Percentiles rank a stretch among this genome's conserved stretches.
phyloP scores from a whole-genome alignment of 169 alveolate species.

The Miamiensis avidus region DNA sequence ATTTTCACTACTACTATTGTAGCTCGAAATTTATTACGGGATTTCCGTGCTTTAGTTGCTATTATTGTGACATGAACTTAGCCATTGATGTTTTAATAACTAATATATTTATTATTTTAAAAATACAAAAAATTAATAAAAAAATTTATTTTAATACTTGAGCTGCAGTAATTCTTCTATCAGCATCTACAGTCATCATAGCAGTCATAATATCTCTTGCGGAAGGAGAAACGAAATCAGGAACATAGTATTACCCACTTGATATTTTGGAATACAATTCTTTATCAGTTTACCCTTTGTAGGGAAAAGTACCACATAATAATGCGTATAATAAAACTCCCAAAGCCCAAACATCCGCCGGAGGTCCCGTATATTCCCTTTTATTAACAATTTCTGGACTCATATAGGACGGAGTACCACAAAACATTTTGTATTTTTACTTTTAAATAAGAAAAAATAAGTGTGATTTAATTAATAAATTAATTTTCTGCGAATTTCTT shows the following conservation, averaged over 20 bases:
- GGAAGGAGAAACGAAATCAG: slow-evolving; percentile 40
- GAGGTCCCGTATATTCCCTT: slow-evolving; percentile 73
- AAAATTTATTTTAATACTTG: slow-evolving; percentile 29
- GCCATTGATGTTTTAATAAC: slow-evolving; percentile 21
- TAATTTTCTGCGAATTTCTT: too few species aligned
- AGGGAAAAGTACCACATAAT: slow-evolving; percentile 80
- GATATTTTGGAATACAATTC: slow-evolving; percentile 67
- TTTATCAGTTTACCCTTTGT: slow-evolving; percentile 70
- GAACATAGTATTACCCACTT: slow-evolving; percentile 48
- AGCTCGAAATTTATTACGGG: too few species aligned
- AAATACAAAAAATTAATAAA: background rate
- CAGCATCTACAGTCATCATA: slow-evolving; percentile 48
- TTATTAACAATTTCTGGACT: slow-evolving; percentile 81
- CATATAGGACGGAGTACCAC: slow-evolving; percentile 88
- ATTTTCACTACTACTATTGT: too few species aligned
- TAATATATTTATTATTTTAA: background rate
- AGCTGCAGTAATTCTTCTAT: slow-evolving; percentile 45
- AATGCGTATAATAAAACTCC: slow-evolving; percentile 83
- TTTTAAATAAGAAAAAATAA: slow-evolving; percentile 34
- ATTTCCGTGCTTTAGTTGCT: too few species aligned
- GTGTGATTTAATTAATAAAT: too few species aligned
- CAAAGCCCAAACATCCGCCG: slow-evolving; percentile 86
- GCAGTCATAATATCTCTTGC: slow-evolving; percentile 37
- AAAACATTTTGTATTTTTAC: slow-evolving; percentile 65
- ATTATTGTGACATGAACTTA: too few species aligned